phyloP scores from a whole-genome alignment of 805 yeast species.

The Priceomyces melissophilus region DNA sequence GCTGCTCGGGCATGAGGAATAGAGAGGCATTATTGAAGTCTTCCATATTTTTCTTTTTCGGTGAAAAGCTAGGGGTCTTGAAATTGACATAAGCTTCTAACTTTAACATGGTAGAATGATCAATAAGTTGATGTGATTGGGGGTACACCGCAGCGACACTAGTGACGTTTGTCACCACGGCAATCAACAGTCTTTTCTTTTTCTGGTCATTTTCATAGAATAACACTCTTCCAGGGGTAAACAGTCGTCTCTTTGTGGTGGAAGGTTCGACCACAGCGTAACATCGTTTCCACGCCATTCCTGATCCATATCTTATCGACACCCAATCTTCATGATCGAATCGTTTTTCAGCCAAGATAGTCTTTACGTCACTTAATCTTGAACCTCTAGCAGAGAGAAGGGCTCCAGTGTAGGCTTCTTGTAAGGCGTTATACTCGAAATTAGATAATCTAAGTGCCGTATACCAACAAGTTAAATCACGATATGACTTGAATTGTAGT shows the following conservation, averaged over 20 bases:
- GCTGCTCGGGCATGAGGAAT: slow-evolving; percentile 44
- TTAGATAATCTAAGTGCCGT: slow-evolving; percentile 77
- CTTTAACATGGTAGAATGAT: slow-evolving; percentile 83
- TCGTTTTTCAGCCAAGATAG: slow-evolving; percentile 80
- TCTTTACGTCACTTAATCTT: slow-evolving; percentile 78
- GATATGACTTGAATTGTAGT: slow-evolving; percentile 68
- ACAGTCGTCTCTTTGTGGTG: slow-evolving; percentile 43
- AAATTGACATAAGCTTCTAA: slow-evolving; percentile 77
- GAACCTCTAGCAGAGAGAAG: slow-evolving; percentile 89
- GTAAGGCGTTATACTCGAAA: slow-evolving; percentile 78
- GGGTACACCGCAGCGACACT: slow-evolving; percentile 92
- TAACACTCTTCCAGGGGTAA: slow-evolving; percentile 61
- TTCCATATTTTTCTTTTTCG: slow-evolving; percentile 30
- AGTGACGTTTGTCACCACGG: slow-evolving; percentile 65
- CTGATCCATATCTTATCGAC: slow-evolving; percentile 90
- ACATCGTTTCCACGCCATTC: slow-evolving; percentile 97
- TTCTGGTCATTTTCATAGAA: slow-evolving; percentile 83
- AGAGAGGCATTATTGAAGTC: slow-evolving; percentile 40
- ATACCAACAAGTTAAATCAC: slow-evolving; percentile 71
- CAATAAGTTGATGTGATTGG: slow-evolving; percentile 73
- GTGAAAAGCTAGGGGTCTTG: slow-evolving; percentile 34
- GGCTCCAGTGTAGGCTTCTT: slow-evolving; percentile 97
- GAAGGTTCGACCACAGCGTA: slow-evolving; percentile 85
- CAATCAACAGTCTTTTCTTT: slow-evolving; percentile 69
- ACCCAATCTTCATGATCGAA: slow-evolving; percentile 93